Percentiles rank a stretch among this genome's conserved stretches.
Conservation (phyloP, 176 grass and related monocot genomes). For the Triticum monococcum region DNA sequence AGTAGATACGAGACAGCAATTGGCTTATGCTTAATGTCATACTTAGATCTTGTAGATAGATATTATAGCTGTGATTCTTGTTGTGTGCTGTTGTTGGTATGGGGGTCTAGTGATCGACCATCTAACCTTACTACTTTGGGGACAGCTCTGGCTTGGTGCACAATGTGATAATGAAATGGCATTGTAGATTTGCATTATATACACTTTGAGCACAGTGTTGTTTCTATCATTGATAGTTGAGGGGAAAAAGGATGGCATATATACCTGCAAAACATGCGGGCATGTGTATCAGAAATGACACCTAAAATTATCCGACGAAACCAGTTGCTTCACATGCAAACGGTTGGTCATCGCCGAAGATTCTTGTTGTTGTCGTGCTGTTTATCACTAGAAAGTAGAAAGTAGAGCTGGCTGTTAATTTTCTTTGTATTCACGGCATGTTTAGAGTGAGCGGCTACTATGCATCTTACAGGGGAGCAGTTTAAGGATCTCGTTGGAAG, state of each 20-base stretch:
- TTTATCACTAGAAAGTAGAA: not conserved
- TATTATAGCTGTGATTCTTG: not conserved
- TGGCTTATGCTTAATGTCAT: conserved; percentile 19
- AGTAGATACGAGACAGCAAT: not conserved
- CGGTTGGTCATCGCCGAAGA: not conserved
- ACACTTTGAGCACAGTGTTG: not conserved
- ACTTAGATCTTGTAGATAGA: not conserved
- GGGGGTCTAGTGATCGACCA: not conserved
- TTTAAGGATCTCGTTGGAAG: conserved; percentile 99
- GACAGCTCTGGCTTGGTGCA: not conserved
- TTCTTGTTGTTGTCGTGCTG: not conserved
- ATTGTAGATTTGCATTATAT: not conserved
- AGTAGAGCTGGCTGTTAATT: not conserved
- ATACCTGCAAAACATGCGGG: not conserved
- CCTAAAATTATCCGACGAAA: not conserved
- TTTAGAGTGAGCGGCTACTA: not conserved
- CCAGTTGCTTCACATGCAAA: conserved; percentile 9
- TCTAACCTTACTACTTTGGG: not conserved
- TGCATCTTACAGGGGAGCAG: conserved; percentile 55
- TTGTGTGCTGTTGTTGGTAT: not conserved
- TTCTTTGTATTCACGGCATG: not conserved
- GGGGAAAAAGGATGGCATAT: not conserved
- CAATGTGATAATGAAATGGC: conserved; percentile 11
- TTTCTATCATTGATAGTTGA: not conserved
- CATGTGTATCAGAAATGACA: not conserved